Base-by-base conservation (phyloP, 495 filamentous ascomycete species). In the Lophiostoma macrostomum region DNA sequence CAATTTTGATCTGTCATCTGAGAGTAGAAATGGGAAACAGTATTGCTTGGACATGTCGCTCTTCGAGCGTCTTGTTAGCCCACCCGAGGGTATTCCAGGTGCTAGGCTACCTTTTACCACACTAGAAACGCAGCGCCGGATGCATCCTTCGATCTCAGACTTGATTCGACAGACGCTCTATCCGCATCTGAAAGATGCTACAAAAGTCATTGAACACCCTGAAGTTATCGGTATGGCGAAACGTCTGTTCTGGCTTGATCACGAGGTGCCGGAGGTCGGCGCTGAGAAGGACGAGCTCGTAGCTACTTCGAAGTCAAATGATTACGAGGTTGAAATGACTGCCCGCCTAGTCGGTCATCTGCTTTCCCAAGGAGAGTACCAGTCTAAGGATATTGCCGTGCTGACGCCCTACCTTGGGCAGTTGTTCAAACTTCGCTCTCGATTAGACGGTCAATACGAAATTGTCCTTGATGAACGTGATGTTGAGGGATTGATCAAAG, bases 331-430 rank as follows among this genome's bases (percentile, higher is more conserved):
- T 3, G 71, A 83, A 0, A 81, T 93, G 77, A 74, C 76, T 0
- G 70, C 74, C 30, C 73, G 80, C 8, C 68, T 94, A 0, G 82
- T 93, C 2, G 75, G 75, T 2, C 87, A 95, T 66, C 74, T 95
- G 7, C 69, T 88, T n/a, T 71, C 71, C 1, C 88, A 94, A 59
- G 84, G 86, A 3, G 60, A 59, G 1, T 91, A 91, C 56, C n/a
- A 61, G 29, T 68, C 61, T 1, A 72, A 74, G 0, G 86, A 94
- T 41, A 91, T 95, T 64, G 86, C 88, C 2, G 80, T 95, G 7
- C 56, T 94, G 1, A 90, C 88, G 1, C 89, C 88, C 0, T 93
- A 93, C 61, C 67, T 81, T 0, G 84, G 85, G 8, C 88, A 95
- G 60, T 69, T 94, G 5, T 75, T 79, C 25, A 78, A 76, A 30